Evolutionary conservation across 208 protist genomes (phyloP), one percentile per base, ranked within the genome.

Genomic region (Wallacemonas sp.): DNA sequence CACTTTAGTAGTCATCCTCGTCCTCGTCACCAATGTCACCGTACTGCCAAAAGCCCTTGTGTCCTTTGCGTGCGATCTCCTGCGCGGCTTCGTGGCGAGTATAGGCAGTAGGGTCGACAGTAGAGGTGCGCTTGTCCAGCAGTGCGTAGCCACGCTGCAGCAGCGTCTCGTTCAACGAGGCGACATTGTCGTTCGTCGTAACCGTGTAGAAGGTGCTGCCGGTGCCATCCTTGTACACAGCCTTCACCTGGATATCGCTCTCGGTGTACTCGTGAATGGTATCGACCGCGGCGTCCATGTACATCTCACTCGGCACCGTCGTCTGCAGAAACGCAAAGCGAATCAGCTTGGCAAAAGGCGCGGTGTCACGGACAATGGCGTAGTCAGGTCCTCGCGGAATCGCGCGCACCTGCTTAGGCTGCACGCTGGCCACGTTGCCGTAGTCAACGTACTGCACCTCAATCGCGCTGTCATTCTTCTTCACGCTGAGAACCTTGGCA

Each of bases 371-470:
- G 30, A 91, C 70, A 0, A 84, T 19, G 30, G 74, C 81, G 82
- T 90, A 93, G 68, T 93, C 83, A 6, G 80, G 76, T 27, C 72
- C 76, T n/a, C 68, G 65, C 22, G 89, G 85, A 30, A 97, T 85
- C 19, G 71, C 53, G 42, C 87, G 86, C 26, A 94, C 34, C 46
- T 85, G 63, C 61, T 83, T 81, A 22, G 76, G 24, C 15, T 63
- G 53, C 15, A 92, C 72, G 29, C 70, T 64, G n/a, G 81, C 76
- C 13, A 63, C 76, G 62, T 91, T 97, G 61, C 92, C 92, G 82
- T 89, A 95, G 66, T 97, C 92, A 22, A 95, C 78, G 69, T 85
- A 97, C 44, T 86, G 79, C 54, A 97, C 86, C 45, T 89, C 80
- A 1, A 71, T 71, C 32, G 65, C 67, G 15, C 42, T 44, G 29